phyloP scores from a whole-genome alignment of 1,284 basidiomycete genomes.

The Rhodotorula sp. region DNA sequence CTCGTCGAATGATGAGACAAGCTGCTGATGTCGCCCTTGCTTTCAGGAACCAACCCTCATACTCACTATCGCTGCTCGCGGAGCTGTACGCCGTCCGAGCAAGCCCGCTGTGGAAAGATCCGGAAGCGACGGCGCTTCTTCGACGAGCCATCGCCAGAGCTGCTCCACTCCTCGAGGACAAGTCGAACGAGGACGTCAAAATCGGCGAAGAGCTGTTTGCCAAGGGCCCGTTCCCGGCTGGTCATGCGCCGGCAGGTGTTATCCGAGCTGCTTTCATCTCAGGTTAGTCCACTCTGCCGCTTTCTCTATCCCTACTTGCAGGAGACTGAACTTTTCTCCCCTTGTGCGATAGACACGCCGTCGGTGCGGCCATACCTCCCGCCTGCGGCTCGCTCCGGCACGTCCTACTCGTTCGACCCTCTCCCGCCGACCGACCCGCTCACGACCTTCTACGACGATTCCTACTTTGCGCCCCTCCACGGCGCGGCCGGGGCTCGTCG shows the following conservation, averaged over 20 bases:
- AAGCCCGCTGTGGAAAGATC: constrained; percentile 73
- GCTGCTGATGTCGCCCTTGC: constrained; percentile 36
- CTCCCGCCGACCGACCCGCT: constrained; percentile 30
- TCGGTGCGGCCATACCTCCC: constrained; percentile 41
- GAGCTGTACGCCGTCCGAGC: constrained; percentile 81
- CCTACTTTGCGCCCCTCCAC: constrained; percentile 38
- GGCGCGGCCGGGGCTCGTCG: neutral
- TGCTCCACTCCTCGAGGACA: constrained; percentile 25
- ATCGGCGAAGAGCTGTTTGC: constrained; percentile 33
- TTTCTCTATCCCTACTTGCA: neutral
- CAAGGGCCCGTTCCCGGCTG: constrained; percentile 31
- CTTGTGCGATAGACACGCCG: constrained; percentile 25
- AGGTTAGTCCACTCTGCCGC: constrained; percentile 15
- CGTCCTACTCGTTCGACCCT: constrained; percentile 43
- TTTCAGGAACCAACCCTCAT: constrained; percentile 30
- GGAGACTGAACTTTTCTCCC: neutral
- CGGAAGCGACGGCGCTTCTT: constrained; percentile 67
- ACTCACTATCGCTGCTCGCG: constrained; percentile 61
- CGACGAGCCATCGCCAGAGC: constrained; percentile 19
- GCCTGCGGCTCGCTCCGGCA: constrained; percentile 23
- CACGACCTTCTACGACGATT: constrained; percentile 40
- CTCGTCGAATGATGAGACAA: neutral
- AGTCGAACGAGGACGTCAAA: constrained; percentile 31
- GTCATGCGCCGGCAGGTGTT: constrained; percentile 39
- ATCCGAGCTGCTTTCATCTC: constrained; percentile 38